A percentile compares a stretch with the other conserved stretches of the same genome.
phyloP scores from a whole-genome alignment of 305 asterid genomes.

The Nicotiana rustica region DNA sequence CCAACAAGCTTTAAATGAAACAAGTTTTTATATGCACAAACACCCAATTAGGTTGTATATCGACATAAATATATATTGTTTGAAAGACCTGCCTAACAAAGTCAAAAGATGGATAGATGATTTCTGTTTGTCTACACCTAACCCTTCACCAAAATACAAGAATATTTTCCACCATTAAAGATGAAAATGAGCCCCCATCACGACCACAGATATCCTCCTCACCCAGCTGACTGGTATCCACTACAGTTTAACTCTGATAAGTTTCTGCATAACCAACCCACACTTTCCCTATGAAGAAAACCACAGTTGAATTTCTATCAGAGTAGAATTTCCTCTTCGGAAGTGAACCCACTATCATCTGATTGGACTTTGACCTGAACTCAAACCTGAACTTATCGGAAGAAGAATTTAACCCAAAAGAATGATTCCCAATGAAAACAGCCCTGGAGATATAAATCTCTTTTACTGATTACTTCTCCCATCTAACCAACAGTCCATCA shows the following conservation, averaged over 20 bases:
- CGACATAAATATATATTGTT: not conserved
- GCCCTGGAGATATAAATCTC: not conserved
- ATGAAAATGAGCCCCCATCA: conserved; percentile 8
- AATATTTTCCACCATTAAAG: not conserved
- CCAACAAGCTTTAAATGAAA: not conserved
- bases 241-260: not conserved
- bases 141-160: not conserved
- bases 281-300: not conserved
- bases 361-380: not conserved
- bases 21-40: not conserved
- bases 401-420: conserved; percentile 17
- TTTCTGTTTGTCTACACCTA: not conserved
- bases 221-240: not conserved
- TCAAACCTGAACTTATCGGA: not conserved
- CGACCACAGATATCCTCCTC: conserved; percentile 7
- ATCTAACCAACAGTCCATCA: not conserved
- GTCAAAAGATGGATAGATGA: not conserved
- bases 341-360: conserved; percentile 13
- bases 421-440: not conserved
- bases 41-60: not conserved
- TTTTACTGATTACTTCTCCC: conserved; percentile 14
- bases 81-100: not conserved
- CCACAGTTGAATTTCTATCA: not conserved
- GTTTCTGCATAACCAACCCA: conserved; percentile 5
- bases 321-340: not conserved